These are phyloP conservation scores for Magnusiomyces paraingens DNA, from an alignment of 1,139 yeast genomes.

Conservation along the genomic window DNA sequence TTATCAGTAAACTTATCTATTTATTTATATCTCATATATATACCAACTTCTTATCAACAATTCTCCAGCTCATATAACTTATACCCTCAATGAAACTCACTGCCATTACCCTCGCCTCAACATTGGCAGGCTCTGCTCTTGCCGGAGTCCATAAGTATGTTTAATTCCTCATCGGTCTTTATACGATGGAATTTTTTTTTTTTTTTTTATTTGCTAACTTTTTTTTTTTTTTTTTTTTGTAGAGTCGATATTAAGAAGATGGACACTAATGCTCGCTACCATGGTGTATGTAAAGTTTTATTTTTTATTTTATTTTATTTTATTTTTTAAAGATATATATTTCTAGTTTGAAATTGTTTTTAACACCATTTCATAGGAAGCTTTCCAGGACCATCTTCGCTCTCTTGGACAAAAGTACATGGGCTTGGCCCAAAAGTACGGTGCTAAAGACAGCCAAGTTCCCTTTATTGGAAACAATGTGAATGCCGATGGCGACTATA, in stretches of 20 bases:
- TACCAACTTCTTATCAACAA: too few species aligned
- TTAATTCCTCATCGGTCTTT: background rate
- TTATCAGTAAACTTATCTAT: background rate
- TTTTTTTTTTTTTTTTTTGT: background rate
- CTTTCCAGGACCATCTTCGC: constrained; percentile 55
- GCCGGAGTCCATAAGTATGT: constrained; percentile 41
- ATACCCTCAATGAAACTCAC: constrained; percentile 21
- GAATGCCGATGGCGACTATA: constrained; percentile 42
- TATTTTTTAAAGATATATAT: background rate
- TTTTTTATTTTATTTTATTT: background rate
- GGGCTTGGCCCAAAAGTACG: constrained; percentile 42
- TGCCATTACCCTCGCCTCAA: constrained; percentile 44
- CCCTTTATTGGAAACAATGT: constrained; percentile 20
- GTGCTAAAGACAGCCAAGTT: constrained; percentile 32
- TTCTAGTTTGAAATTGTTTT: background rate
- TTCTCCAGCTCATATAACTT: background rate
- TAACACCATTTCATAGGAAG: constrained; percentile 17
- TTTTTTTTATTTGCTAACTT: constrained; percentile 4
- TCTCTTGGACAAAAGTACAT: constrained; percentile 73
- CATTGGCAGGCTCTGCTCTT: constrained; percentile 41
- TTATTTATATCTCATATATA: background rate
- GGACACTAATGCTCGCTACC: constrained; percentile 54
- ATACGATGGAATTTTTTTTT: background rate
- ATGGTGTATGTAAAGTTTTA: constrained; percentile 37
- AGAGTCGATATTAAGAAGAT: constrained; percentile 57